Evolutionary conservation across 2,329 filamentous ascomycete genomes (phyloP).

Genomic region (Coniella vitis): DNA sequence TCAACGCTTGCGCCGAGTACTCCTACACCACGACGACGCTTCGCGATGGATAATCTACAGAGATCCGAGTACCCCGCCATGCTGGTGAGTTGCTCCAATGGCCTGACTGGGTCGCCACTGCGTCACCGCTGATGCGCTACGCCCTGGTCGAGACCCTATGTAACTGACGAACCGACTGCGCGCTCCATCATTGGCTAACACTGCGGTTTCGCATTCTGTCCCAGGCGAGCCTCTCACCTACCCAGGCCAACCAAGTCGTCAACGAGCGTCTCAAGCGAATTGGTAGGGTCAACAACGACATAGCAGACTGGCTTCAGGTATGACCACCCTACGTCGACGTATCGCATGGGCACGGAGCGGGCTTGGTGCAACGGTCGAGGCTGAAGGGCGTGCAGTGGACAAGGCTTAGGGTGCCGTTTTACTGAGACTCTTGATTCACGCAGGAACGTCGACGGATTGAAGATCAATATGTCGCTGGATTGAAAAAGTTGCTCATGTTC

Average conservation of each 20-base stretch:
- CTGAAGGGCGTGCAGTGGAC: background rate
- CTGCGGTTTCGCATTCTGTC: slow-evolving; percentile 2
- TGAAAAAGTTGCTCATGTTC: slow-evolving; percentile 73
- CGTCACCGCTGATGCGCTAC: slow-evolving; percentile 1
- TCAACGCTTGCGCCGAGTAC: slow-evolving; percentile 18
- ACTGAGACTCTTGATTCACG: slow-evolving; percentile 19
- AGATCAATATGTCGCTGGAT: slow-evolving; percentile 75
- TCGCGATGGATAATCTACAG: slow-evolving; percentile 65
- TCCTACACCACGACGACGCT: slow-evolving; percentile 10
- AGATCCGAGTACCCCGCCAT: slow-evolving; percentile 89
- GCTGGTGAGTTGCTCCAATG: slow-evolving; percentile 56
- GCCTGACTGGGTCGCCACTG: background rate
- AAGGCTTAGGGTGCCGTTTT: background rate
- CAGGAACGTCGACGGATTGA: slow-evolving; percentile 91
- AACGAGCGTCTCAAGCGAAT: slow-evolving; percentile 86
- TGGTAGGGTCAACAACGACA: slow-evolving; percentile 76
- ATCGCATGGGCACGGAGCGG: background rate
- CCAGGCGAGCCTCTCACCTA: slow-evolving; percentile 73
- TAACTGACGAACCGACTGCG: background rate
- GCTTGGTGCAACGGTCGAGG: background rate
- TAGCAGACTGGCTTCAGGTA: slow-evolving; percentile 97
- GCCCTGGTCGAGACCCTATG: background rate
- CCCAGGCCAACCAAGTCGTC: slow-evolving; percentile 73
- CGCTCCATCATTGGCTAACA: slow-evolving; percentile 14
- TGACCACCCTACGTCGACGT: slow-evolving; percentile 21